Conservation (phyloP, 139 green algal species). For the Volvox africanus region DNA sequence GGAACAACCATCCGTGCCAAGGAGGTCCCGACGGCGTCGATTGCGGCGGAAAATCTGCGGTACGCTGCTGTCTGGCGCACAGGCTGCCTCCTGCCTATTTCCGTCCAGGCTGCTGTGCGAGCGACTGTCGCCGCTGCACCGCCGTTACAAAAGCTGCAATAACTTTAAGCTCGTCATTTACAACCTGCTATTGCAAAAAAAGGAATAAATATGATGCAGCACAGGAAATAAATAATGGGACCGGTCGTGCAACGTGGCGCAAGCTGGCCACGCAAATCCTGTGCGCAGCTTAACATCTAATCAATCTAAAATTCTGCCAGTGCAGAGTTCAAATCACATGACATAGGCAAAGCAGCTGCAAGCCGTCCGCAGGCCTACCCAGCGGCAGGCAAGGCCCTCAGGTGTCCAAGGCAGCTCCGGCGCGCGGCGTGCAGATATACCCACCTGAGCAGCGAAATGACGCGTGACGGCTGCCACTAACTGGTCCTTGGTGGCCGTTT, state of each 20-base stretch:
- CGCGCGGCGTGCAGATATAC: background rate
- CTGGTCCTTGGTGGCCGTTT: constrained; percentile 33
- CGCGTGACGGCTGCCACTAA: constrained; percentile 39
- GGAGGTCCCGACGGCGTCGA: too few species aligned
- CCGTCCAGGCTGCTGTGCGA: background rate
- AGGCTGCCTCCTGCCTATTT: background rate
- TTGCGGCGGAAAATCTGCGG: background rate
- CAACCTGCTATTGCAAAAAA: background rate
- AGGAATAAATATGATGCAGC: background rate
- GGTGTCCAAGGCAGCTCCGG: too few species aligned
- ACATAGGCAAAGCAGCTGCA: too few species aligned
- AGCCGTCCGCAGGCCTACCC: too few species aligned
- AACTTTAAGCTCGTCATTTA: constrained; percentile 43
- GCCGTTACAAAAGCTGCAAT: constrained; percentile 38
- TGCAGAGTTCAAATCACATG: too few species aligned
- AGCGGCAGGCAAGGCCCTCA: too few species aligned
- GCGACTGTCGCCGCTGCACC: constrained; percentile 13
- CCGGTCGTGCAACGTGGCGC: background rate
- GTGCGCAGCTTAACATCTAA: too few species aligned
- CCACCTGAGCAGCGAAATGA: constrained; percentile 47
- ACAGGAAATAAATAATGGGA: too few species aligned
- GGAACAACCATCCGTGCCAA: background rate
- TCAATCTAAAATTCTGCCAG: too few species aligned
- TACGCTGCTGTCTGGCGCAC: background rate
- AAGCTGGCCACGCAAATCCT: background rate